Conservation (phyloP, 2,329 filamentous ascomycete genomes). For the Bretziella fagacearum region DNA sequence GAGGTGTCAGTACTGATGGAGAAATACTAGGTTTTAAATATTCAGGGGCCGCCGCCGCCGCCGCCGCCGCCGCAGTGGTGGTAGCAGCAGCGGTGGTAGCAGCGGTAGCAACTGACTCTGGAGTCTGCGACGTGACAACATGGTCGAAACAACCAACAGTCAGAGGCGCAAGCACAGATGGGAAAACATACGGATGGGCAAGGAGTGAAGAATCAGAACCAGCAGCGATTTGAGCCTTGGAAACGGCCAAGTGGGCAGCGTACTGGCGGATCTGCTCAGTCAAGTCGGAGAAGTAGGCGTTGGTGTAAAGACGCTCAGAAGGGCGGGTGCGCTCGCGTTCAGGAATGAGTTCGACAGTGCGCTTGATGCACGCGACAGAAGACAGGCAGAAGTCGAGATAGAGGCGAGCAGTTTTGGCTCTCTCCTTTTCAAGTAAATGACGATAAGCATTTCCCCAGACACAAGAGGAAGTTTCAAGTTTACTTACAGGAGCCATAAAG, state of each 20-base stretch:
- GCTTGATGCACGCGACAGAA: constrained; percentile 77
- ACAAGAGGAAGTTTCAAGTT: constrained; percentile 35
- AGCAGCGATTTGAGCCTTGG: constrained; percentile 38
- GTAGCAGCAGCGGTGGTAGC: no score
- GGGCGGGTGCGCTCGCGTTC: constrained; percentile 75
- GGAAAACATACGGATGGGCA: constrained; percentile 26
- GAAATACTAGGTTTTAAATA: neutral
- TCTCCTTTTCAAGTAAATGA: constrained; percentile 59
- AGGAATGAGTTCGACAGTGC: constrained; percentile 69
- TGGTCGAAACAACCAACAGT: neutral
- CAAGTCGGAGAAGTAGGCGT: constrained; percentile 92
- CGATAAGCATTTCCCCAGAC: constrained; percentile 50
- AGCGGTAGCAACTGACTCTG: no score
- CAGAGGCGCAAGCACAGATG: constrained; percentile 10
- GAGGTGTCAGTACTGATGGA: constrained; percentile 18
- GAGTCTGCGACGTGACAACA: neutral
- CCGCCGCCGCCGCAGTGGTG: no score
- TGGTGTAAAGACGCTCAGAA: constrained; percentile 78
- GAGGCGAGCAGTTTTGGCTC: constrained; percentile 48
- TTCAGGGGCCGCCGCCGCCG: no score
- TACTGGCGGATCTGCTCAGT: constrained; percentile 86
- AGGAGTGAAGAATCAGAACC: constrained; percentile 40
- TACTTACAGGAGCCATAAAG: constrained; percentile 86
- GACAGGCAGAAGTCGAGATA: constrained; percentile 84
- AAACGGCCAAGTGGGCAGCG: constrained; percentile 64